Conservation (phyloP, 306 rosid genomes). For the Gillenia trifoliata region DNA sequence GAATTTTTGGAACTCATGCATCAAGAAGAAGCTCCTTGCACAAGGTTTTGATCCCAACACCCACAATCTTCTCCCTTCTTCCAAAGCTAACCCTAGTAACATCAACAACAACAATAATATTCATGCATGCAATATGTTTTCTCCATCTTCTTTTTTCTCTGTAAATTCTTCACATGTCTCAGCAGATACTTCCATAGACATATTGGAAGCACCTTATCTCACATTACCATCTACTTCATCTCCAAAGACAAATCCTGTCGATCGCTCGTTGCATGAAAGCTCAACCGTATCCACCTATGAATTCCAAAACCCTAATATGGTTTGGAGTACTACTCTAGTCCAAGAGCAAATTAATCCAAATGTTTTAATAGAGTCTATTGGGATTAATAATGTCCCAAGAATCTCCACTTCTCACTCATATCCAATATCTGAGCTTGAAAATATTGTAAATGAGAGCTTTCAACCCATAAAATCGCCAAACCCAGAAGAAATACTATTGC, state of each 20-base stretch:
- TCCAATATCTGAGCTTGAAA: slow-evolving; percentile 15
- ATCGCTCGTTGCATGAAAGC: background rate
- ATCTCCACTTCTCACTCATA: background rate
- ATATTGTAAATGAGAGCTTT: background rate
- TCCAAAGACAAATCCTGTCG: background rate
- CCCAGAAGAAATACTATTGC: background rate
- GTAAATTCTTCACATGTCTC: background rate
- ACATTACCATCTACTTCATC: slow-evolving; percentile 1
- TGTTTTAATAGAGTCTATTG: background rate
- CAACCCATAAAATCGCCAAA: background rate
- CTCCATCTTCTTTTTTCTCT: background rate
- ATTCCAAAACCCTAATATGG: slow-evolving; percentile 9
- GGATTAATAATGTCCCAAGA: background rate
- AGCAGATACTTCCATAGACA: slow-evolving; percentile 11
- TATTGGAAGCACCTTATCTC: background rate
- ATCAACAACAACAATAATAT: background rate
- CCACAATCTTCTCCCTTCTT: slow-evolving; percentile 52
- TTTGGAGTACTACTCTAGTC: slow-evolving; percentile 4
- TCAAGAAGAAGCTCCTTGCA: slow-evolving; percentile 76
- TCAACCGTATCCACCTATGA: slow-evolving; percentile 6
- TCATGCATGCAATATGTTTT: background rate
- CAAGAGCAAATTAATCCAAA: slow-evolving; percentile 5
- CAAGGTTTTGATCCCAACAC: slow-evolving; percentile 90
- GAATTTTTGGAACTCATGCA: slow-evolving; percentile 89
- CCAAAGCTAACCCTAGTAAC: background rate